Conservation (phyloP, 2,329 filamentous ascomycete species). For the Chaetomium sp. region DNA sequence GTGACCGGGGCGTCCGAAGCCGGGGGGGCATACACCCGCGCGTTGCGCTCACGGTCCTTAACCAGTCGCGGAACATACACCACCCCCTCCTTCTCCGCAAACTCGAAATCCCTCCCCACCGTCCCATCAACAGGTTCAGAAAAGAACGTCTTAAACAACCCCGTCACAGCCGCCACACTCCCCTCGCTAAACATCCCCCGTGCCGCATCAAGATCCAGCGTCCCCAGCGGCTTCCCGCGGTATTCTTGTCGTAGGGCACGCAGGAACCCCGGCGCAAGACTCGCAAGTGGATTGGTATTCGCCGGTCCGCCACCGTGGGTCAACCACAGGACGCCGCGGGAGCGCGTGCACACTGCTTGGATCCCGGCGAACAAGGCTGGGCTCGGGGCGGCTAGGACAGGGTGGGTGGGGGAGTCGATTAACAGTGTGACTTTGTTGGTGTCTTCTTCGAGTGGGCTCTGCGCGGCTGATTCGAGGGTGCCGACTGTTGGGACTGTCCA, state of each 20-base stretch:
- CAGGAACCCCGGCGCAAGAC: conserved; percentile 18
- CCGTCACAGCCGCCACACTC: conserved; percentile 12
- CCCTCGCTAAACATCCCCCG: conserved; percentile 11
- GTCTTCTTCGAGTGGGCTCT: not conserved
- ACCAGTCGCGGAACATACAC: conserved; percentile 19
- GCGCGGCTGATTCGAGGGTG: conserved; percentile 4
- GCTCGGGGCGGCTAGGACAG: conserved; percentile 14
- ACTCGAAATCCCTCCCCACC: conserved; percentile 16
- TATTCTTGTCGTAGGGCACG: conserved; percentile 22
- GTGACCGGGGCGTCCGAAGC: not conserved
- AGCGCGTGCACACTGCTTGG: conserved; percentile 15
- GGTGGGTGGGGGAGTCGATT: conserved; percentile 16
- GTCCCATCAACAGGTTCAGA: not conserved
- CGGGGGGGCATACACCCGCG: conserved; percentile 8
- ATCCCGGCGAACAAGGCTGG: conserved; percentile 14
- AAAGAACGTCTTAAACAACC: conserved; percentile 16
- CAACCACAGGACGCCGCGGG: conserved; percentile 21
- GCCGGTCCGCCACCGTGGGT: conserved; percentile 17
- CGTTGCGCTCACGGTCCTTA: conserved; percentile 19
- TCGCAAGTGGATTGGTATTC: conserved; percentile 6
- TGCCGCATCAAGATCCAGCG: conserved; percentile 18
- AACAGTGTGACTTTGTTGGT: conserved; percentile 17
- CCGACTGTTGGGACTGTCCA: conserved; percentile 18
- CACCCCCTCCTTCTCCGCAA: conserved; percentile 15
- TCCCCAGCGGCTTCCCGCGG: conserved; percentile 14